Conservation (phyloP, 305 asterid genomes). For the Rubia peregrina region DNA sequence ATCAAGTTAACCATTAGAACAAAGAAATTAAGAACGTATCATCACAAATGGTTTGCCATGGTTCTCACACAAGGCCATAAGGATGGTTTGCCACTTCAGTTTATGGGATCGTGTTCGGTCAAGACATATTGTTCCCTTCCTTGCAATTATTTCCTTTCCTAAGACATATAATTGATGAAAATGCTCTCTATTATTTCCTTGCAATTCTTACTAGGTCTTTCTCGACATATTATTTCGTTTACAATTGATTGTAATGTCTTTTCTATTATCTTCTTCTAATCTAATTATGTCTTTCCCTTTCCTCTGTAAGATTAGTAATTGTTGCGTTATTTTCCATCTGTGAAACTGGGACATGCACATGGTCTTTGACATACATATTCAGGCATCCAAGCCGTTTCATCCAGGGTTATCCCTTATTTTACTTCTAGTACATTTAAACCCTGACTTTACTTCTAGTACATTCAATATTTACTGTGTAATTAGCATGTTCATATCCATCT, state of each 20-base stretch:
- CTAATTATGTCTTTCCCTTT: no score
- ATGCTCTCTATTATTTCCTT: not conserved
- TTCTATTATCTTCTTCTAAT: no score
- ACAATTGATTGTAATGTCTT: no score
- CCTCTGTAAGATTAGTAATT: not conserved
- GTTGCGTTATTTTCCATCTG: not conserved
- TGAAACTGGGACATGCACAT: not conserved
- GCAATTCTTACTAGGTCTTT: not conserved
- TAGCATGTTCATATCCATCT: not conserved
- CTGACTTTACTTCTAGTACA: not conserved
- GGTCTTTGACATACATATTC: not conserved
- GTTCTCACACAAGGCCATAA: not conserved
- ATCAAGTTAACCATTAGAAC: slow-evolving; percentile 50
- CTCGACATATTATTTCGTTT: no score
- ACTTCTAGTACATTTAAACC: no score
- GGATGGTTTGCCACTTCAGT: slow-evolving; percentile 12
- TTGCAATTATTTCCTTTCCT: not conserved
- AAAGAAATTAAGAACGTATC: not conserved
- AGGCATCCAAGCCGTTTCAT: not conserved
- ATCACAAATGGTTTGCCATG: not conserved
- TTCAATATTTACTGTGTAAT: not conserved
- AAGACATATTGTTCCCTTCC: not conserved
- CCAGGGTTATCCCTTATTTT: not conserved
- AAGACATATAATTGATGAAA: not conserved
- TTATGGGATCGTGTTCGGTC: slow-evolving; percentile 57